These are phyloP conservation scores for Trapa incisa DNA, from an alignment of 345 rosid genomes.

Conservation along the genomic window DNA sequence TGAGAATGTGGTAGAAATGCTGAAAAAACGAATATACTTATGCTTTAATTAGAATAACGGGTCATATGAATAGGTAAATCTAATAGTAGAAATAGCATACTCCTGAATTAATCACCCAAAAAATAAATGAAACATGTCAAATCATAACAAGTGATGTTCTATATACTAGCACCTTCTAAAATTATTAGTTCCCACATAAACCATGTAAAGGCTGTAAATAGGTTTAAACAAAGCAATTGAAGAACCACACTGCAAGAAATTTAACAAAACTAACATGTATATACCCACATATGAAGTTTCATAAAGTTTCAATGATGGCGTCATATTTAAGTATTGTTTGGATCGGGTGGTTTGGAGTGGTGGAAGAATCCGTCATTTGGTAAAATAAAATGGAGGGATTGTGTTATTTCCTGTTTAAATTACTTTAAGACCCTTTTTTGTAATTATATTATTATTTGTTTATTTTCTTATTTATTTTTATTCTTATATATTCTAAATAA, in stretches of 20 bases:
- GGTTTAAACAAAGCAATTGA: neutral
- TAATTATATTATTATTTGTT: too few species aligned
- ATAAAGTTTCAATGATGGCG: neutral
- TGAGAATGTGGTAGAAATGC: slow-evolving; percentile 84
- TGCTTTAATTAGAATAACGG: slow-evolving; percentile 5
- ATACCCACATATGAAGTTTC: neutral
- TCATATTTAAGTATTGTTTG: neutral
- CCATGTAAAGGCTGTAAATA: neutral
- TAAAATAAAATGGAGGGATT: too few species aligned
- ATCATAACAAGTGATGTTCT: neutral
- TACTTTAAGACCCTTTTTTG: too few species aligned
- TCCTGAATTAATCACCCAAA: neutral
- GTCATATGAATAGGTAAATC: neutral
- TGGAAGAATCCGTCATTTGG: too few species aligned
- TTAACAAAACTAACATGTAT: neutral
- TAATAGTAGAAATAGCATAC: neutral
- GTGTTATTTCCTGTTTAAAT: too few species aligned
- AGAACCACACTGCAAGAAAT: neutral
- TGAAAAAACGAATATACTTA: slow-evolving; percentile 28
- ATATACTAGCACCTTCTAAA: neutral
- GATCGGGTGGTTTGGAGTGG: too few species aligned
- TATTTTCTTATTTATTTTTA: too few species aligned
- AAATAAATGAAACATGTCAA: neutral
- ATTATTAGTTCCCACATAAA: neutral
- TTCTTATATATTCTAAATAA: too few species aligned